A percentile compares a stretch with the other conserved stretches of the same genome.
phyloP scores from a whole-genome alignment of 306 rosid species.

The Clitoria ternatea region DNA sequence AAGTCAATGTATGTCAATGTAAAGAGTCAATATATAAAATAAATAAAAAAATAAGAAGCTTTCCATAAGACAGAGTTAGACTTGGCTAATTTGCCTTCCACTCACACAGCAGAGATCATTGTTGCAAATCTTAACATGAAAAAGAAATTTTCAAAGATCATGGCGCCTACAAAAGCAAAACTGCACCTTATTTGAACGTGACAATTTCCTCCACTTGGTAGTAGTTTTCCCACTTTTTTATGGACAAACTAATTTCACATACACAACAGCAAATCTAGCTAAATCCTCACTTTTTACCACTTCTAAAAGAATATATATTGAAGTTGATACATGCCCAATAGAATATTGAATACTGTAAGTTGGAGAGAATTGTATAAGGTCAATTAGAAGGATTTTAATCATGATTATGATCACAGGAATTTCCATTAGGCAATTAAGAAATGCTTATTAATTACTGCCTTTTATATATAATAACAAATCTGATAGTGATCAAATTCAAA shows the following conservation, averaged over 20 bases:
- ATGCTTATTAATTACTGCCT: constrained; percentile 11
- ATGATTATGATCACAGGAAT: neutral
- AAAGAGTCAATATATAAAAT: neutral
- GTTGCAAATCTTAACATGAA: constrained; percentile 22
- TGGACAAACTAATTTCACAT: constrained; percentile 18
- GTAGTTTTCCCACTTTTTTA: neutral
- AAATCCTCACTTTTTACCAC: constrained; percentile 13
- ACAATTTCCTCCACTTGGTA: neutral
- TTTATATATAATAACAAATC: neutral
- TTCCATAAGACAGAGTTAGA: neutral
- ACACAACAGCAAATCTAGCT: neutral
- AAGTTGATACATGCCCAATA: neutral
- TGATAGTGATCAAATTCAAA: constrained; percentile 14
- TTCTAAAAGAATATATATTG: constrained; percentile 14
- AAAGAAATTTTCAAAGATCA: constrained; percentile 13
- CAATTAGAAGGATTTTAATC: neutral
- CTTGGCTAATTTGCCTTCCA: constrained; percentile 24
- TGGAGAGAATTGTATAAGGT: neutral
- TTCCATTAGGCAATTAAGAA: neutral
- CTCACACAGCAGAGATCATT: constrained; percentile 23
- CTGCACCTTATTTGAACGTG: neutral
- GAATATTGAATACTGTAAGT: neutral
- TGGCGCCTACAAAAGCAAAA: constrained; percentile 36
- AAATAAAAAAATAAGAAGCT: neutral
- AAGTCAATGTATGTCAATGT: no score